These are phyloP conservation scores for Hylodesmum podocarpum DNA, from an alignment of 306 rosid genomes.

Conservation along the genomic window DNA sequence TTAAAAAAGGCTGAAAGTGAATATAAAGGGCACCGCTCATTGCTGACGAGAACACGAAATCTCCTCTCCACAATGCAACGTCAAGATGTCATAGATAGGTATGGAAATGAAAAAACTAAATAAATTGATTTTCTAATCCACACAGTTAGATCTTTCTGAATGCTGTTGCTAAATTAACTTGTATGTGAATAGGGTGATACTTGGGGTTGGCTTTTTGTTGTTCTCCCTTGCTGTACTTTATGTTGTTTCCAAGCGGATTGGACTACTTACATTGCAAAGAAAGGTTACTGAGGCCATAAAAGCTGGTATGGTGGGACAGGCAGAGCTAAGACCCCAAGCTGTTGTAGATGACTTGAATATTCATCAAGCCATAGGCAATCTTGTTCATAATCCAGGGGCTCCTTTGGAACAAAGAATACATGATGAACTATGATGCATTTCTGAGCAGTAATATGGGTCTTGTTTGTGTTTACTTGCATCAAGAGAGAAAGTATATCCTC, in stretches of 20 bases:
- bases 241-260: constrained; percentile 83
- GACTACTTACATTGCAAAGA: constrained; percentile 66
- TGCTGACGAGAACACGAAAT: constrained; percentile 76
- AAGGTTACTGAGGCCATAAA: constrained; percentile 75
- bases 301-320: constrained; percentile 71
- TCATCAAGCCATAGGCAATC: constrained; percentile 43
- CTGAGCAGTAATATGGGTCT: background rate
- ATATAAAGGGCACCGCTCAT: constrained; percentile 85
- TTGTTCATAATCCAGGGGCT: constrained; percentile 38
- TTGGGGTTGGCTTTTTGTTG: constrained; percentile 64
- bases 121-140: background rate
- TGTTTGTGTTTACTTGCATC: background rate
- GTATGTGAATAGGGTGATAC: constrained; percentile 59
- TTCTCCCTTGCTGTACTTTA: constrained; percentile 80
- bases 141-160: background rate
- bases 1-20: constrained; percentile 83
- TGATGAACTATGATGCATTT: constrained; percentile 62
- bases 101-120: background rate
- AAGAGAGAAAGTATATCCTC: background rate
- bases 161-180: constrained; percentile 12
- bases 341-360: constrained; percentile 50
- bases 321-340: constrained; percentile 47
- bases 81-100: constrained; percentile 94
- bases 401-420: constrained; percentile 54
- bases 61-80: constrained; percentile 92